Evolutionary conservation across 1,284 basidiomycete species (phyloP).

Genomic region (Cutaneotrichosporon cutaneum): DNA sequence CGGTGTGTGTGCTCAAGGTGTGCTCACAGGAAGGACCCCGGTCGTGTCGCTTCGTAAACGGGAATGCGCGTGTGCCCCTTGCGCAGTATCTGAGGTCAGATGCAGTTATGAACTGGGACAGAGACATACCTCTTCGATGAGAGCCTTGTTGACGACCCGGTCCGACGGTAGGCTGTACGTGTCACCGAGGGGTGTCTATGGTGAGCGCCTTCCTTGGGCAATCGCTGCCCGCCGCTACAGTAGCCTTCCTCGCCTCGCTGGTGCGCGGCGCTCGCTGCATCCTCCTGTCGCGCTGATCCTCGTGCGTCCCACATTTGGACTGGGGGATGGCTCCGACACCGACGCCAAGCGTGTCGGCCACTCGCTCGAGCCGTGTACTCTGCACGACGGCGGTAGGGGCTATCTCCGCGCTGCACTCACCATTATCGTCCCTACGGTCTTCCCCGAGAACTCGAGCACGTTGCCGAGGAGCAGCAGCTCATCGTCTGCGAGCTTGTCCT

Average conservation of each 20-base stretch:
- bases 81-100: slow-evolving; percentile 22
- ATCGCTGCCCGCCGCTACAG: no score
- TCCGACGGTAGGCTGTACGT: slow-evolving; percentile 55
- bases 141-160: slow-evolving; percentile 58
- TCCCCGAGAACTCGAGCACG: slow-evolving; percentile 76
- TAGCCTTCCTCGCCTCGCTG: no score
- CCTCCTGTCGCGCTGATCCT: no score
- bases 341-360: no score
- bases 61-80: slow-evolving; percentile 71
- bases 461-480: slow-evolving; percentile 81
- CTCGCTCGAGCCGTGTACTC: no score
- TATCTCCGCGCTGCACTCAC: slow-evolving; percentile 24
- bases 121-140: slow-evolving; percentile 69
- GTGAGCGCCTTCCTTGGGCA: slow-evolving; percentile 12
- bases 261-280: no score
- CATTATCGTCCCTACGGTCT: slow-evolving; percentile 78
- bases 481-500: slow-evolving; percentile 77
- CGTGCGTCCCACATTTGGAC: no score
- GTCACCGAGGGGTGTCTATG: slow-evolving; percentile 54
- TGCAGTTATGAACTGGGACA: no score
- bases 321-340: no score
- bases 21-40: slow-evolving; percentile 56
- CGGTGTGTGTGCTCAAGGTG: not conserved
- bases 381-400: no score
- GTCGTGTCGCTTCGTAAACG: slow-evolving; percentile 71